Base-by-base conservation (phyloP, 1,139 yeast species). In the Yamadazyma kanchanaburiensis region DNA sequence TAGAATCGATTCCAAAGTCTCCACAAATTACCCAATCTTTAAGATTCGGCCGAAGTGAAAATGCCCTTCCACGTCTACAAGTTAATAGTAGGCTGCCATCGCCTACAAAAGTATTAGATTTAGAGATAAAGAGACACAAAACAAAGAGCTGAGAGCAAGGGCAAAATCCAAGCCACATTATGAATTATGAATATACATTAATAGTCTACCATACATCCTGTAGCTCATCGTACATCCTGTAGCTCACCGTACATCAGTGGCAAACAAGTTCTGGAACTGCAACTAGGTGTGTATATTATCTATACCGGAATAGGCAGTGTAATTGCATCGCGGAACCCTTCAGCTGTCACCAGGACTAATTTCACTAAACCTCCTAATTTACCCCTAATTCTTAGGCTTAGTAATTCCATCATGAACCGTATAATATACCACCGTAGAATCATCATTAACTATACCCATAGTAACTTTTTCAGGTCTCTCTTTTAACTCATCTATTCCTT, bases 391-490 rank as follows among this genome's bases (percentile, higher is more conserved):
- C 44, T 70, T 70, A 23, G 88, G 88, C 48, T 70, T 73, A 7
- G 68, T 72, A 12, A 80, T 59, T 1, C 86, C 88, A 38, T 72
- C 71, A 46, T 79, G 73, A 22, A 80, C 66, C 43, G 76, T 69
- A 46, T 81, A 81, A 45, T 79, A 82, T 5, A 80, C 82, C 3
- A 82, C 67, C 0, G 87, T 77, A 0, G 84, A 80, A 49, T 81
- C 89, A 32, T 67, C 66, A 33, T 79, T 76, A 6, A 74, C 64
- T 39, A 81, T 58, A 1, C 75, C 87, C 49, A 79, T 53, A 0
- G 79, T 59, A 2, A 81, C 33, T 28, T 80, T 53, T 14, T 47
- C 48, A 0, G 65, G 73, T 33, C 64, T 48, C 3, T 12, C 19
- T 9, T 37, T 34, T 5, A 48, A 17, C 5, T 26, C 18, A 9